Percentiles rank a stretch among this genome's conserved stretches.
phyloP scores from a whole-genome alignment of 768 basidiomycete species.

The Amanita brunnescens region DNA sequence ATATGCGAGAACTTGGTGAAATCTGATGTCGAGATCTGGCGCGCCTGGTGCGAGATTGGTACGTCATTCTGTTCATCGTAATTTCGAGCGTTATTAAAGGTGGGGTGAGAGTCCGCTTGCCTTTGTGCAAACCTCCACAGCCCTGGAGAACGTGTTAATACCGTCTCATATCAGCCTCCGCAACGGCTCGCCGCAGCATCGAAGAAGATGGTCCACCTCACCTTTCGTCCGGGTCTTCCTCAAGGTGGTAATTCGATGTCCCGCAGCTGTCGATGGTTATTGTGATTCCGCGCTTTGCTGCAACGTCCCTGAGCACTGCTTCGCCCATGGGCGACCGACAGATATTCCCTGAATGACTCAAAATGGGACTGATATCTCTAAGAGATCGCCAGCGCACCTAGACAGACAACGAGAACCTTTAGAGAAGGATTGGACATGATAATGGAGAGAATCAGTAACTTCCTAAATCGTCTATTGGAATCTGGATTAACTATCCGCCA shows the following conservation, averaged over 20 bases:
- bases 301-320: slow-evolving; percentile 69
- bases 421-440: slow-evolving; percentile 23
- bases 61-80: slow-evolving; percentile 50
- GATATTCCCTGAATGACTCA: slow-evolving; percentile 57
- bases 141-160: slow-evolving; percentile 30
- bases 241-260: slow-evolving; percentile 77
- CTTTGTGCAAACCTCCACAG: slow-evolving; percentile 62
- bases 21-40: slow-evolving; percentile 59
- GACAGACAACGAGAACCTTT: slow-evolving; percentile 67
- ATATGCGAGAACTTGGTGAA: slow-evolving; percentile 77
- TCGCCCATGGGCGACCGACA: slow-evolving; percentile 92
- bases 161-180: neutral
- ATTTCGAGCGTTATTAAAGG: neutral
- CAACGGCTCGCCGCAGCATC: neutral
- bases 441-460: neutral
- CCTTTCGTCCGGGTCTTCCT: slow-evolving; percentile 81
- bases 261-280: slow-evolving; percentile 78
- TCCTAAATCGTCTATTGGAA: slow-evolving; percentile 1
- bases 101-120: slow-evolving; percentile 25
- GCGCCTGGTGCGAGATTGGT: slow-evolving; percentile 59
- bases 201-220: slow-evolving; percentile 16
- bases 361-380: neutral
- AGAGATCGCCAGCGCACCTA: slow-evolving; percentile 27
- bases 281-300: slow-evolving; percentile 54
- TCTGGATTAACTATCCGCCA: neutral